These are phyloP conservation scores for Lipomyces sp. DNA, from an alignment of 805 yeast genomes.

Conservation along the genomic window DNA sequence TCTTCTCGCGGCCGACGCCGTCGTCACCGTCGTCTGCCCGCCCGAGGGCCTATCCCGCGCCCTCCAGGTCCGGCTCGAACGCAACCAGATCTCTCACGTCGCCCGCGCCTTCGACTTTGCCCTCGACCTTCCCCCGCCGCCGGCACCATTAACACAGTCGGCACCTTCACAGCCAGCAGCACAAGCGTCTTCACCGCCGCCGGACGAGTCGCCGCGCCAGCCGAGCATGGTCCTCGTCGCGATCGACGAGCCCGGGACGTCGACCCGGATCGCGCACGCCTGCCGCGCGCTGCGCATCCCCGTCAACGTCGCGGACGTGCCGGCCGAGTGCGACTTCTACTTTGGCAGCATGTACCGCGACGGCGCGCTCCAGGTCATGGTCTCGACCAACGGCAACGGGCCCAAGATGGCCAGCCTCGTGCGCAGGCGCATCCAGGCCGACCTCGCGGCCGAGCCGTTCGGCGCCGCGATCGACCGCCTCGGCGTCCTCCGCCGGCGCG, in stretches of 20 bases:
- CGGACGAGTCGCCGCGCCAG: conserved; percentile 35
- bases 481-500: conserved; percentile 18
- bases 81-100: conserved; percentile 43
- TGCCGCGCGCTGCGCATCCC: conserved; percentile 46
- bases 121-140: conserved; percentile 26
- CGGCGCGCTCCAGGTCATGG: conserved; percentile 75
- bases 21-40: conserved; percentile 60
- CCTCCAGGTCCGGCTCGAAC: conserved; percentile 37
- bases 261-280: conserved; percentile 54
- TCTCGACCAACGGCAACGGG: conserved; percentile 77
- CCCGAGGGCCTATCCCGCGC: conserved; percentile 38
- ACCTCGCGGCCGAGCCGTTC: conserved; percentile 10
- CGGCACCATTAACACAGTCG: too few relatives aligned
- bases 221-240: conserved; percentile 69
- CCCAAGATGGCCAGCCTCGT: conserved; percentile 70
- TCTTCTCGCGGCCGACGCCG: conserved; percentile 65
- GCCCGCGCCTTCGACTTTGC: conserved; percentile 23
- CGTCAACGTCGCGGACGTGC: conserved; percentile 81
- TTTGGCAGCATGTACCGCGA: conserved; percentile 74
- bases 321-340: conserved; percentile 79
- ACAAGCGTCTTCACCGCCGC: too few relatives aligned
- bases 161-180: too few relatives aligned
- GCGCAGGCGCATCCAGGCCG: conserved; percentile 49
- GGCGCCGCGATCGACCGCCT: conserved; percentile 25
- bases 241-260: conserved; percentile 63